phyloP scores from a whole-genome alignment of 2,329 filamentous ascomycete genomes.

The Macroventuria anomochaeta region DNA sequence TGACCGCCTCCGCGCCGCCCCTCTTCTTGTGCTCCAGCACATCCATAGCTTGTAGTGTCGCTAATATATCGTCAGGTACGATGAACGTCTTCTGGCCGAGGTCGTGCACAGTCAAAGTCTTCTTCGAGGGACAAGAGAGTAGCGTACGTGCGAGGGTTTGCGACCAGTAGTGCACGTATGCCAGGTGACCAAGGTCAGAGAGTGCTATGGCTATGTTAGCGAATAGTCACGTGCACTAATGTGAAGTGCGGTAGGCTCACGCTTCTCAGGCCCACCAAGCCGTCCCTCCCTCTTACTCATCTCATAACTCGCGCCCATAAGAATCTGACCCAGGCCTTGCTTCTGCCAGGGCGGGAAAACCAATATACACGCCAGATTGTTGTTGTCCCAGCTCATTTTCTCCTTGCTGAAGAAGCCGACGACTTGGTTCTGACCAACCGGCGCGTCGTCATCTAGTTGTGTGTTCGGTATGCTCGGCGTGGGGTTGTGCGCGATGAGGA shows the following conservation, averaged over 20 bases:
- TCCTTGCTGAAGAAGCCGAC: constrained; percentile 99
- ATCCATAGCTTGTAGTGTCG: constrained; percentile 79
- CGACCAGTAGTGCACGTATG: constrained; percentile 86
- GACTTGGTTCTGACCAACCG: constrained; percentile 59
- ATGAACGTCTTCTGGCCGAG: constrained; percentile 84
- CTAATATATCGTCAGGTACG: constrained; percentile 80
- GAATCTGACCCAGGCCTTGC: constrained; percentile 82
- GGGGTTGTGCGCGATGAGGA: constrained; percentile 76
- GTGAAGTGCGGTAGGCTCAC: constrained; percentile 31
- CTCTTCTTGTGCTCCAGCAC: constrained; percentile 64
- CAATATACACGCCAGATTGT: constrained; percentile 95
- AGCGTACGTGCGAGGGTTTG: constrained; percentile 78
- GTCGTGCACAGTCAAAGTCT: constrained; percentile 69
- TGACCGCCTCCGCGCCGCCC: constrained; percentile 56
- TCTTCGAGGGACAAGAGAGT: constrained; percentile 54
- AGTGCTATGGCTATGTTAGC: constrained; percentile 60
- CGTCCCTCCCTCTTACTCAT: constrained; percentile 83
- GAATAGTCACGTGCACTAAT: not conserved
- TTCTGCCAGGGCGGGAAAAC: constrained; percentile 96
- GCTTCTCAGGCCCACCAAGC: constrained; percentile 91
- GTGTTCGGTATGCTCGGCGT: constrained; percentile 40
- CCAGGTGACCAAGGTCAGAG: constrained; percentile 80
- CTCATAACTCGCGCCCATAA: constrained; percentile 95
- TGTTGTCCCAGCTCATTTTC: constrained; percentile 98
- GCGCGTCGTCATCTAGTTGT: constrained; percentile 30